Base-by-base conservation (phyloP, 2,329 filamentous ascomycete species). In the Sclerotinia borealis region DNA sequence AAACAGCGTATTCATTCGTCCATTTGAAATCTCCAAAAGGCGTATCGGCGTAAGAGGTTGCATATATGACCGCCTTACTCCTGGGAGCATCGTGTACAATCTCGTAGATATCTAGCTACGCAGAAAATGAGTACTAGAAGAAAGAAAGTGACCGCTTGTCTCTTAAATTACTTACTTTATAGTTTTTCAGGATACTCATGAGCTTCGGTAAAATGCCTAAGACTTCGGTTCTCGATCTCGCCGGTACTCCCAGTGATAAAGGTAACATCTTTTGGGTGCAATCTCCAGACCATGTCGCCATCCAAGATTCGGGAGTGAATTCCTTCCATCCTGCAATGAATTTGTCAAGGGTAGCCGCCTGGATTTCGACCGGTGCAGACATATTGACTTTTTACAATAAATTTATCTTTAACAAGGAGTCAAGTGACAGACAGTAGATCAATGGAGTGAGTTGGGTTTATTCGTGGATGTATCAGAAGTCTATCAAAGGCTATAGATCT, bases 201-300 rank as follows among this genome's bases (percentile, higher is more conserved):
- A 41, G 37, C 10, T 19, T 19, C 19, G 37, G 37, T 41, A 41
- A 41, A 17, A 41, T 41, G 3, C 15, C 17, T 17, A 41, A 41
- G 17, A 41, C 37, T 5, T 41, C 37, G 6, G 13, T 41, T 41
- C 37, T 13, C 10, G 37, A 41, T 17, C 37, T 41, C 15, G 37
- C 37, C 59, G 73, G 71, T 6, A 65, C 66, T 3, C 67, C 70
- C 7, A 79, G 79, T 41, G 37, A 41, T 17, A 41, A 41, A 41
- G 37, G 37, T 17, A 41, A 41, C 37, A 41, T 41, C 15, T 41
- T 41, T 41, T 41, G 37, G 19, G 37, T 41, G 37, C 37, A 41
- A 41, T 41, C 15, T 17, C 19, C 37, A 41, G 37, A 41, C 37
- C 37, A 41, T 41, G 37, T 41, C 19, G 37, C 37, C 37, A 41